Conservation (phyloP, 768 basidiomycete genomes). For the Baorangia bicolor region DNA sequence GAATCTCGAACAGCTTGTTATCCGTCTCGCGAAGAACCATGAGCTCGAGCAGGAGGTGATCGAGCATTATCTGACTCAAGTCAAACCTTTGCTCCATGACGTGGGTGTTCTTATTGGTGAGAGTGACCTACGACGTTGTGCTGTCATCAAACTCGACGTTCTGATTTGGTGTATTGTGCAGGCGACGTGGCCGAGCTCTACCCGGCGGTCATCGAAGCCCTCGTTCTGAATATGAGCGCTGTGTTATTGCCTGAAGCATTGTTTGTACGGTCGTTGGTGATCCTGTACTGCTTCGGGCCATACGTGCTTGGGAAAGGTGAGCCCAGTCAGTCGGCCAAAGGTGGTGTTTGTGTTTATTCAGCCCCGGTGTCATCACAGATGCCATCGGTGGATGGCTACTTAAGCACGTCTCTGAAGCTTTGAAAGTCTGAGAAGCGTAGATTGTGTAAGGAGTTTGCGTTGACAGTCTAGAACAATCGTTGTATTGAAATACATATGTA, state of each 20-base stretch:
- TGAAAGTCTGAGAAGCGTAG: neutral
- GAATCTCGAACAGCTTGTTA: neutral
- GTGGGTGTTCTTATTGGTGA: conserved; percentile 11
- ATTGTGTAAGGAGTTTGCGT: neutral
- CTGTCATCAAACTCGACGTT: neutral
- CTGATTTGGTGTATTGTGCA: neutral
- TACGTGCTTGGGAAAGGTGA: conserved; percentile 14
- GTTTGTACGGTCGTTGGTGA: conserved; percentile 11
- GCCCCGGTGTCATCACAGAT: conserved; percentile 1
- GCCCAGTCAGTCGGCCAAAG: neutral
- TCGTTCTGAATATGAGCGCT: conserved; percentile 9
- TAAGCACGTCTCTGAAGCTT: conserved; percentile 1
- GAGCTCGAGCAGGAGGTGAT: neutral
- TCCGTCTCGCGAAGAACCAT: neutral
- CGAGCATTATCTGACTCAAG: conserved; percentile 1
- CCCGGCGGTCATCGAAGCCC: conserved; percentile 8
- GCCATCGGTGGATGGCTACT: conserved; percentile 9
- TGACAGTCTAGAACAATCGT: neutral
- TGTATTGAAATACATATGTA: neutral
- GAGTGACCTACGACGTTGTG: neutral
- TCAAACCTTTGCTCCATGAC: conserved; percentile 1
- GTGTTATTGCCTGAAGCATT: conserved; percentile 9
- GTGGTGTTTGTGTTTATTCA: neutral
- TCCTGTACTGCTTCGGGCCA: conserved; percentile 16
- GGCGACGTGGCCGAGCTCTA: conserved; percentile 18